Evolutionary conservation across 169 alveolate genomes (phyloP), one percentile per base, ranked within the genome.

Genomic region (Condylostoma magnum): DNA sequence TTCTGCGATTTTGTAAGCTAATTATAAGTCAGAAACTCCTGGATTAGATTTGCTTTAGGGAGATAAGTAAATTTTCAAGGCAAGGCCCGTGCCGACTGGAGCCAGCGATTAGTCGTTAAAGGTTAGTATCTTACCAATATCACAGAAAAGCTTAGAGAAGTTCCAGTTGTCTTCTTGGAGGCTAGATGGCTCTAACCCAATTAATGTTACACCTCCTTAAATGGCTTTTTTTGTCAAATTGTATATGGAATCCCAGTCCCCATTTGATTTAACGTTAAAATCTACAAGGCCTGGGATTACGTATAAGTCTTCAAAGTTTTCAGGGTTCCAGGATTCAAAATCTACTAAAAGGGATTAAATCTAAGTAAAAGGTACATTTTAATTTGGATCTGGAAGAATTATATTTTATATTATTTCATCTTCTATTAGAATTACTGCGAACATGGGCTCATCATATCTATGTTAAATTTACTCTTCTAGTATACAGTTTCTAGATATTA

Each of bases 231-330:
- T 37, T 4, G 73, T 63, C 18, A 63, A 63, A 22, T 22, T 25
- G 6, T 33, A 18, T 25, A 20, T 43, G 31, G 38, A 54, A 43
- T 63, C 73, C n/a, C 38, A 44, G 38, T 63, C 73, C 22, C 34
- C 46, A 12, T n/a, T n/a, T n/a, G n/a, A n/a, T n/a, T 57, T 38
- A 22, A 44, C 57, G 33, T 44, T 63, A 27, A 63, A 63, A 34
- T 63, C 73, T 18, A 63, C 46, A 12, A 63, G 25, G 4, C 73
- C 73, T 18, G 73, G 73, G 20, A 57, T 43, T 12, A 63, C 60
- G 33, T 63, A 63, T 18, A 43, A 63, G 30, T 44, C 57, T 22
- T 18, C 18, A 28, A 25, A 63, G 31, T 63, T 34, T 12, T 27
- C 73, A n/a, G 57, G 55, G 20, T 63, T 44, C 41, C 73, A 63